These are phyloP conservation scores for Populus davidiana DNA, from an alignment of 345 rosid species.

Conservation along the genomic window DNA sequence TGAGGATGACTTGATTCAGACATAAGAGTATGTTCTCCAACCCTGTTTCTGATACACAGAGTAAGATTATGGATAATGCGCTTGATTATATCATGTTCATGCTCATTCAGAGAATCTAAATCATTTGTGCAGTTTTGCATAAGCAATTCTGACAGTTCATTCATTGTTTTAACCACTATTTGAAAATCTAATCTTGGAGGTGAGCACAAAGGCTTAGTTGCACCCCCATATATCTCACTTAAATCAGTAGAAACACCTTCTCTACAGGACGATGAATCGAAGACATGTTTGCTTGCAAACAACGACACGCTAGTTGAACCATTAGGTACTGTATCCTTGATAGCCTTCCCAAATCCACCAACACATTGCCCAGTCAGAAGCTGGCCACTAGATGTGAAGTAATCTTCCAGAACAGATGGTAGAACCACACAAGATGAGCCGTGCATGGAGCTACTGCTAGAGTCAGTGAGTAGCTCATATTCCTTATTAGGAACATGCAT, in stretches of 20 bases:
- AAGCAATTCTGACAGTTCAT: slow-evolving; percentile 51
- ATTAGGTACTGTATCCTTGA: background rate
- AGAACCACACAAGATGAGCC: slow-evolving; percentile 14
- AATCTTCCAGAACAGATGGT: slow-evolving; percentile 13
- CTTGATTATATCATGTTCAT: slow-evolving; percentile 41
- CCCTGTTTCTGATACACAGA: slow-evolving; percentile 30
- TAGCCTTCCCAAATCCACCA: background rate
- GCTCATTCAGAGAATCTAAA: slow-evolving; percentile 32
- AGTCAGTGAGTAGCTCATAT: slow-evolving; percentile 4
- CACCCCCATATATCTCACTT: slow-evolving; percentile 15
- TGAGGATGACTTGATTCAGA: slow-evolving; percentile 14
- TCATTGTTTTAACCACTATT: slow-evolving; percentile 38
- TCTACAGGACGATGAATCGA: slow-evolving; percentile 22
- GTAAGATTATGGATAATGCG: slow-evolving; percentile 46
- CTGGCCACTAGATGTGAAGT: slow-evolving; percentile 11
- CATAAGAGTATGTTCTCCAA: slow-evolving; percentile 25
- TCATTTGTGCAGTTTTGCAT: slow-evolving; percentile 36
- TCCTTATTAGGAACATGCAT: slow-evolving; percentile 14
- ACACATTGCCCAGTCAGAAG: slow-evolving; percentile 1
- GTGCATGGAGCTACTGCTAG: slow-evolving; percentile 5
- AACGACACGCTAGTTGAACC: slow-evolving; percentile 23
- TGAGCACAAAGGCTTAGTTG: slow-evolving; percentile 21
- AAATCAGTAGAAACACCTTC: slow-evolving; percentile 19
- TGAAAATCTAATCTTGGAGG: slow-evolving; percentile 36
- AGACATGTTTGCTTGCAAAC: slow-evolving; percentile 10